Evolutionary conservation across 176 grass and related monocot species (phyloP).

Genomic region (Pontederia crassipes): DNA sequence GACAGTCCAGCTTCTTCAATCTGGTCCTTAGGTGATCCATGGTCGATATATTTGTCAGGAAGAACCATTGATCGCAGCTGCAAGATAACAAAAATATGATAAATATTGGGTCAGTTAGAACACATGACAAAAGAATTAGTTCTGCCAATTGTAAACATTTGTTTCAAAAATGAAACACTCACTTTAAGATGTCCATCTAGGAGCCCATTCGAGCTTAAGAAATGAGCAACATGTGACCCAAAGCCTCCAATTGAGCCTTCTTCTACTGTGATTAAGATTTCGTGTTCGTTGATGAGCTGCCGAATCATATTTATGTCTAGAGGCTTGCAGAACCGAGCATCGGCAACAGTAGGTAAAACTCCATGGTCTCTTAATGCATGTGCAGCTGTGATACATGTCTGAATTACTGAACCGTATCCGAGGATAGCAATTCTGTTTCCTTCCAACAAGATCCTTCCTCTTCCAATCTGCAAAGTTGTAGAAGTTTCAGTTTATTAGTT

Average conservation of each 20-base stretch:
- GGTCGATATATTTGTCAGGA: constrained; percentile 80
- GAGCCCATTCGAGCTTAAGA: constrained; percentile 55
- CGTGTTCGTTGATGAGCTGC: constrained; percentile 54
- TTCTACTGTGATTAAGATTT: constrained; percentile 67
- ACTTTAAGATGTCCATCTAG: constrained; percentile 80
- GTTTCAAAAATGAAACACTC: background rate
- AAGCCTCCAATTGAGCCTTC: constrained; percentile 80
- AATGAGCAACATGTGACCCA: constrained; percentile 69
- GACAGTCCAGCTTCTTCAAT: constrained; percentile 72
- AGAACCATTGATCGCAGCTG: constrained; percentile 92
- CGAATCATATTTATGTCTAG: constrained; percentile 49
- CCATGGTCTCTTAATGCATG: constrained; percentile 41
- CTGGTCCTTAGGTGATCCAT: constrained; percentile 65
- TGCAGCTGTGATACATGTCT: constrained; percentile 59
- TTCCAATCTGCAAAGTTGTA: constrained; percentile 34
- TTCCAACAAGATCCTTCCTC: constrained; percentile 52
- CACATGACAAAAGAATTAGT: background rate
- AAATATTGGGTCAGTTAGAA: background rate
- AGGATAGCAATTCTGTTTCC: constrained; percentile 58
- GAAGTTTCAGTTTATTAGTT: background rate
- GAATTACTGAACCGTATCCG: constrained; percentile 73
- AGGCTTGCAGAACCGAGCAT: constrained; percentile 90
- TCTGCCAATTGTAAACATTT: too few species aligned
- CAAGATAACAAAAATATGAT: constrained; percentile 3
- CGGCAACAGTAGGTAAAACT: constrained; percentile 57